phyloP scores from a whole-genome alignment of 2,329 filamentous ascomycete species.

The Neonectria punicea region DNA sequence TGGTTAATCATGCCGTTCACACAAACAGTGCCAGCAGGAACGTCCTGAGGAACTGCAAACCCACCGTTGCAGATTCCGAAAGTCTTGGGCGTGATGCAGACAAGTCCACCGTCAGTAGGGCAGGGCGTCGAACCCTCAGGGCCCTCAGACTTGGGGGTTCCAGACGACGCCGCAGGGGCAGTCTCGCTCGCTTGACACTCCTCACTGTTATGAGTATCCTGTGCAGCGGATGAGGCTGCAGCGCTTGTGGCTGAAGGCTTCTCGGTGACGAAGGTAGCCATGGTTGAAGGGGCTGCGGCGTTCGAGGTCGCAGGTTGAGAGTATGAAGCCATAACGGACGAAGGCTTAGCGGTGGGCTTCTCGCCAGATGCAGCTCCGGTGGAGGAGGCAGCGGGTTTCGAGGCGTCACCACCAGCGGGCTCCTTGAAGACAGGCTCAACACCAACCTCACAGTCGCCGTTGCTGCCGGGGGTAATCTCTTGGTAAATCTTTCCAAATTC shows the following conservation, averaged over 20 bases:
- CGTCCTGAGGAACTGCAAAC: slow-evolving; percentile 32
- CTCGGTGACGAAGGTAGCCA: neutral
- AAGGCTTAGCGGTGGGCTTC: neutral
- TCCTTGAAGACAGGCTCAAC: slow-evolving; percentile 37
- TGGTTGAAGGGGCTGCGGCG: neutral
- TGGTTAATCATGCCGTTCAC: slow-evolving; percentile 28
- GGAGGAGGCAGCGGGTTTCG: slow-evolving; percentile 5
- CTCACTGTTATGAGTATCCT: neutral
- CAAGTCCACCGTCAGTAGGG: slow-evolving; percentile 19
- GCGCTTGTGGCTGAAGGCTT: neutral
- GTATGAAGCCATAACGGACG: neutral
- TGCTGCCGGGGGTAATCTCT: slow-evolving; percentile 15
- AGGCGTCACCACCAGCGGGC: slow-evolving; percentile 13
- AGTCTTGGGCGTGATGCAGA: slow-evolving; percentile 29
- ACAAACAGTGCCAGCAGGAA: slow-evolving; percentile 36
- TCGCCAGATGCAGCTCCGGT: slow-evolving; percentile 8
- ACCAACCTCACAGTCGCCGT: slow-evolving; percentile 32
- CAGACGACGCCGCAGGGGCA: slow-evolving; percentile 3
- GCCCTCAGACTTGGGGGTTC: slow-evolving; percentile 26
- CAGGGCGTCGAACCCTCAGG: slow-evolving; percentile 30
- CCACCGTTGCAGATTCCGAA: slow-evolving; percentile 42
- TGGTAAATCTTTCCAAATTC: slow-evolving; percentile 37
- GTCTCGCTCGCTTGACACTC: neutral
- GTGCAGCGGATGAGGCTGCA: neutral
- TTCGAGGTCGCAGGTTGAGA: neutral